A percentile compares a stretch with the other conserved stretches of the same genome.
Conservation (phyloP, 2,329 filamentous ascomycete species). For the Chrysoporthe deuterocubensis region DNA sequence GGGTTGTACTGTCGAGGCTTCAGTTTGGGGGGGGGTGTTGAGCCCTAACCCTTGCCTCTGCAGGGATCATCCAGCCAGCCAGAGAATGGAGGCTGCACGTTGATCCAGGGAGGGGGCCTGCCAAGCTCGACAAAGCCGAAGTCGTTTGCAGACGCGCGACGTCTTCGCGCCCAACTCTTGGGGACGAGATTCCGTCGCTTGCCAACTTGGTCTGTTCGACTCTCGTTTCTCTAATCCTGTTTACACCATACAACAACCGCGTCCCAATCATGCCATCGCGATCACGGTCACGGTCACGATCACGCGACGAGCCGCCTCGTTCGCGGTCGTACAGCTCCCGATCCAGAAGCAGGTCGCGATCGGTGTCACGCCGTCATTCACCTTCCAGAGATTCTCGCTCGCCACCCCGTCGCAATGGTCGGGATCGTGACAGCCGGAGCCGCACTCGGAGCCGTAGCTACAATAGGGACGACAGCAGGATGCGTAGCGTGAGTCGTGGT, state of each 20-base stretch:
- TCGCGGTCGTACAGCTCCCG: slow-evolving; percentile 28
- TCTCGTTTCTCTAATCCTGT: not conserved
- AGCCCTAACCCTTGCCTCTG: no score
- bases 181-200: not conserved
- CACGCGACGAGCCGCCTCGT: slow-evolving; percentile 18
- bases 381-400: slow-evolving; percentile 36
- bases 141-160: not conserved
- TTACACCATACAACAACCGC: not conserved
- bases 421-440: slow-evolving; percentile 35
- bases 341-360: slow-evolving; percentile 29
- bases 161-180: not conserved
- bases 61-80: not conserved
- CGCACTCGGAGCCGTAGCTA: slow-evolving; percentile 26
- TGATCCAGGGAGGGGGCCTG: not conserved
- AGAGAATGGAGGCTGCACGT: no score
- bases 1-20: no score
- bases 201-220: not conserved
- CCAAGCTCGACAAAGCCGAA: not conserved
- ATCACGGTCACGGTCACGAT: slow-evolving; percentile 29
- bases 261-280: slow-evolving; percentile 28
- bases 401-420: slow-evolving; percentile 44
- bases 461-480: slow-evolving; percentile 40
- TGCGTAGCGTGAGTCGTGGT: slow-evolving; percentile 41
- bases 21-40: no score
- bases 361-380: slow-evolving; percentile 28